phyloP scores from a whole-genome alignment of 345 rosid genomes.

The Eucalyptus leucophloia region DNA sequence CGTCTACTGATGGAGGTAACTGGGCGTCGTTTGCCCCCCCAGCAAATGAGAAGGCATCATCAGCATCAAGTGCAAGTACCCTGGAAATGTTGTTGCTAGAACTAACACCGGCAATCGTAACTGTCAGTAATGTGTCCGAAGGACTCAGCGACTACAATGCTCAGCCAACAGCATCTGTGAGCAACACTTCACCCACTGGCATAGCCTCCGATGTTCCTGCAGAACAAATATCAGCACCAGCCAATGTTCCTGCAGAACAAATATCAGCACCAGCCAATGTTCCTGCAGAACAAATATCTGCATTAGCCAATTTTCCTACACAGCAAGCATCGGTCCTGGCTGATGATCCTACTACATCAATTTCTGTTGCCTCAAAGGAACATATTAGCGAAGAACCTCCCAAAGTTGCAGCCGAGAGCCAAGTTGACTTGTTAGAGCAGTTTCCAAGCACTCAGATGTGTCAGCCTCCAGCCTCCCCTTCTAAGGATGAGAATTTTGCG shows the following conservation, averaged over 20 bases:
- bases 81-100: slow-evolving; percentile 54
- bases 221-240: not conserved
- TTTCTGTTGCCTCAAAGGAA: slow-evolving; percentile 3
- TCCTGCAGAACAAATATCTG: not conserved
- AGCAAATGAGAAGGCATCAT: slow-evolving; percentile 5
- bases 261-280: no score
- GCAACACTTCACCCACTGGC: not conserved
- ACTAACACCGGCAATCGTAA: slow-evolving; percentile 18
- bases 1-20: slow-evolving; percentile 5
- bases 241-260: not conserved
- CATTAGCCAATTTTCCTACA: not conserved
- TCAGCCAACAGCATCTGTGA: not conserved
- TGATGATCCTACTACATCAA: not conserved
- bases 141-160: not conserved
- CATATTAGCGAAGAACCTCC: slow-evolving; percentile 6
- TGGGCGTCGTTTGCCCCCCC: slow-evolving; percentile 9
- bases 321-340: not conserved
- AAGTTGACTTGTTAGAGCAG: not conserved
- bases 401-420: not conserved
- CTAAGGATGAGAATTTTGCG: not conserved
- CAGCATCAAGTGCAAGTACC: slow-evolving; percentile 25
- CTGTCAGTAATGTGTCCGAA: slow-evolving; percentile 2
- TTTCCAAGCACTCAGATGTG: not conserved
- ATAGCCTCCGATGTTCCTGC: not conserved
- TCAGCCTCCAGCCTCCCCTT: slow-evolving; percentile 3